These are phyloP conservation scores for Leptographium procerum DNA, from an alignment of 2,329 filamentous ascomycete genomes.

Conservation along the genomic window DNA sequence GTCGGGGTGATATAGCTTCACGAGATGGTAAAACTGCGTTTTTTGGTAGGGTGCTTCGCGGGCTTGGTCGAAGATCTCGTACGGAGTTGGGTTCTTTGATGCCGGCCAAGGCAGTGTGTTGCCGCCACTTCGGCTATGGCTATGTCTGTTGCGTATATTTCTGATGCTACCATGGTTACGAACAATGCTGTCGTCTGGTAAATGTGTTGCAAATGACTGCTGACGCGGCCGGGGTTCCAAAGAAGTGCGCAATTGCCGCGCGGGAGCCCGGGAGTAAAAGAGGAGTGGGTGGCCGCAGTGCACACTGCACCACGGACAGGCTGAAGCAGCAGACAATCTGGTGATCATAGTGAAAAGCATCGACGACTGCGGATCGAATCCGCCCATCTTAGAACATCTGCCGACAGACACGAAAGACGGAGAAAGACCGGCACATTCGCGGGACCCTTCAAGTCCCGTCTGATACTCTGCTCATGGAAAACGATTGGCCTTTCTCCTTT, in stretches of 20 bases:
- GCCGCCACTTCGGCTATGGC: background rate
- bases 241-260: background rate
- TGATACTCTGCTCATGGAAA: background rate
- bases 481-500: background rate
- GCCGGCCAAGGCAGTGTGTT: conserved; percentile 32
- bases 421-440: background rate
- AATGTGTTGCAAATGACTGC: background rate
- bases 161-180: background rate
- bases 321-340: background rate
- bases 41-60: conserved; percentile 65
- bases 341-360: background rate
- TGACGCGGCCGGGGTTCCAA: background rate
- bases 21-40: conserved; percentile 73
- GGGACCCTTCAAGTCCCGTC: background rate
- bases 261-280: background rate
- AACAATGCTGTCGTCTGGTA: background rate
- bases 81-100: conserved; percentile 57
- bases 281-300: background rate
- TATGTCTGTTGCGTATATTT: too few species aligned
- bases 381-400: background rate
- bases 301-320: background rate
- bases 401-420: background rate
- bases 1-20: conserved; percentile 94
- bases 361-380: background rate
- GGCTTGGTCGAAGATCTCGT: conserved; percentile 65